phyloP scores from a whole-genome alignment of 148 eudicot genomes.

The Diospyros kaki region DNA sequence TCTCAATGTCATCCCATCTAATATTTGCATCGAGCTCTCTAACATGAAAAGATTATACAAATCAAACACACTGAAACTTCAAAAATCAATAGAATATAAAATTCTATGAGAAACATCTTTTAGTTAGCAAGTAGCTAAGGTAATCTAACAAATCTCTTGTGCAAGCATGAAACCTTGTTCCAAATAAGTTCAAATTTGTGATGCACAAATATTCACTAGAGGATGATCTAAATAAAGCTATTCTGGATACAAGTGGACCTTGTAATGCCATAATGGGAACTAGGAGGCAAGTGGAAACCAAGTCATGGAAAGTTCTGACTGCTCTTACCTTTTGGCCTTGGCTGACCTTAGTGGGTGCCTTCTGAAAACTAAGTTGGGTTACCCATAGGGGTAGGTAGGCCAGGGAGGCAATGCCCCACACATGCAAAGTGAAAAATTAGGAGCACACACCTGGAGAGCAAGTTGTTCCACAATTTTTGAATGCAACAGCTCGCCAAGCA shows the following conservation, averaged over 20 bases:
- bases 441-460: constrained; percentile 71
- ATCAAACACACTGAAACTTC: background rate
- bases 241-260: background rate
- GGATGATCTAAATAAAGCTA: background rate
- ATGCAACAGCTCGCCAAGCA: constrained; percentile 76
- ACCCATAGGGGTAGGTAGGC: background rate
- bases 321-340: background rate
- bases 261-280: background rate
- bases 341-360: background rate
- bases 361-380: background rate
- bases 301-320: background rate
- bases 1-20: constrained; percentile 88
- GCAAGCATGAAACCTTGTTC: too few relatives aligned
- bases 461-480: constrained; percentile 73
- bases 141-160: too few relatives aligned
- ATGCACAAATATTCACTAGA: background rate
- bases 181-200: too few relatives aligned
- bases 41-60: constrained; percentile 39
- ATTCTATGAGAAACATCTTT: too few relatives aligned
- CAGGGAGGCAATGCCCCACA: background rate
- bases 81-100: background rate
- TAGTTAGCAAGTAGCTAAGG: too few relatives aligned
- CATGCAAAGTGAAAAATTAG: constrained; percentile 6
- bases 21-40: constrained; percentile 80
- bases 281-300: background rate